Evolutionary conservation across 1,284 basidiomycete species (phyloP), one percentile per base, ranked within the genome.

Genomic region (Afroboletus lepidellus): DNA sequence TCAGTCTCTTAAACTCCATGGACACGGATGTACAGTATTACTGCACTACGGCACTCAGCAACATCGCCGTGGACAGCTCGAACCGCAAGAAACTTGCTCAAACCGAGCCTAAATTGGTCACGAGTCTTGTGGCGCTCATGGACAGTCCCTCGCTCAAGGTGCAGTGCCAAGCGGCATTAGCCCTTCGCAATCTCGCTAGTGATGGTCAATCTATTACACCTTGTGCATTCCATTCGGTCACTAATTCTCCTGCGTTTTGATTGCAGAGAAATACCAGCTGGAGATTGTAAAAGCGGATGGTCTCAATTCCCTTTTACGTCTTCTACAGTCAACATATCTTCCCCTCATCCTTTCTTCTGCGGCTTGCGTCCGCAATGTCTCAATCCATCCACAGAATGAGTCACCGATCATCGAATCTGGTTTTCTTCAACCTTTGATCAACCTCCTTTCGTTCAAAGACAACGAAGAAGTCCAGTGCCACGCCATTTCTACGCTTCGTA

Each of bases 21-120:
- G 96, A 99, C 70, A 99, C 96, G 20, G 96, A 99, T 70, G 97
- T 99, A 2, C 97, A 99, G 72, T 99, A 99, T 70, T 99, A 99
- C 71, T 99, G 97, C 74, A 99, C 97, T 7, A 99, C 97, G 23
- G 97, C 97, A 0, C 75, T 99, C 57, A 95, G 92, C 70, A 99
- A 99, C 72, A 99, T 99, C 63, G 97, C 97, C 36, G 94, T 98
- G 7, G 94, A 98, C 74, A 90, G 92, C 49, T 75, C 77, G 55
- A 99, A 99, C 74, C 83, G 96, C 58, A 97, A 96, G 80, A 97
- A 97, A 74, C 80, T 99, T 21, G 94, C 96, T 1, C 86, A 92
- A 68, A 92, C 85, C 56, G 96, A 99, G 72, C 95, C 95, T 9
- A 96, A 94, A 67, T 79, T 99, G 20, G 96, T 99, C 2, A 83